Evolutionary conservation across 129 eudicot genomes (phyloP), one percentile per base, ranked within the genome.

Genomic region (Daucus carota): DNA sequence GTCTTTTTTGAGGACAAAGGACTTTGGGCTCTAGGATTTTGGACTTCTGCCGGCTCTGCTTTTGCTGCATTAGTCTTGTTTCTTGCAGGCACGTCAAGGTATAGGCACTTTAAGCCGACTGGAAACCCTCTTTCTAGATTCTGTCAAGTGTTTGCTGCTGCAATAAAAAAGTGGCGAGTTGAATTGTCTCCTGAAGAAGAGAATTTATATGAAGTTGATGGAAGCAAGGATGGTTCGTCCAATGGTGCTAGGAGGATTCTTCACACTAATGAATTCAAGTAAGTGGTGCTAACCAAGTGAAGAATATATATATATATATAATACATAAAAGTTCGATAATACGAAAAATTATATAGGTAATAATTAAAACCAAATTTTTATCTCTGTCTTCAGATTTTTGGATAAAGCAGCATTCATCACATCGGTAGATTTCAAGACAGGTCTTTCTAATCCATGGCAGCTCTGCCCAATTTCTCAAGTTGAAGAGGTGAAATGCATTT

Each of bases 181-280:
- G 78, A 83, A 76, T 8, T 84, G 80, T 81, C 91, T 42, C 79
- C 70, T 0, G 86, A 83, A 54, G 90, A 86, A 73, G 90, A 86
- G 33, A 75, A 46, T 3, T 78, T 89, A 71, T 90, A 84, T 81
- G 89, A 83, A 81, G 87, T 54, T 10, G 82, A 86, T 29, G 78
- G 6, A 8, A 76, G 10, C 6, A 86, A 82, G 20, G 86, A 84
- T 12, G 72, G 77, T 70, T 77, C 87, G 16, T 62, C 33, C 2
- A 74, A 42, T 75, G 88, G 88, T 31, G 79, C 84, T 43, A 84
- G 93, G 57, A 91, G 83, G 83, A 87, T 90, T 76, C 82, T 87
- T n/a, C 98, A 93, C 76, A 90, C 98, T 34, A 77, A 88, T 75
- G 98, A 91, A 63, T 88, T 93, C 87, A 93, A 86, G 98, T 93